Evolutionary conservation across 2,329 filamentous ascomycete species (phyloP).

Genomic region (Cryphonectria radicalis): DNA sequence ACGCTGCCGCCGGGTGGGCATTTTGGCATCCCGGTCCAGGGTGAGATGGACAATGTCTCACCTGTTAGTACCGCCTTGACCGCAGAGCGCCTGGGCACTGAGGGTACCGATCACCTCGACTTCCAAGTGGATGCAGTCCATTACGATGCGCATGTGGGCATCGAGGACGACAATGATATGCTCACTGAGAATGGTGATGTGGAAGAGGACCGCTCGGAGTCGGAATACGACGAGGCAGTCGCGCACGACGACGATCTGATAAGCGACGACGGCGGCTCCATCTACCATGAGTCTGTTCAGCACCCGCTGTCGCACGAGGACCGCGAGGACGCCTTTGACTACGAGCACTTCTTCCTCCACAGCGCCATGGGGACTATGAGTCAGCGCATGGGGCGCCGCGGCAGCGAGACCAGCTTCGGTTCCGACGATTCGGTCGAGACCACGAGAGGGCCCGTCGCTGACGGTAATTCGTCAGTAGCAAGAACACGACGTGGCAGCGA

Average conservation of each 20-base stretch:
- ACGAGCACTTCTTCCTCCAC: slow-evolving; percentile 93
- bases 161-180: slow-evolving; percentile 46
- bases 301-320: slow-evolving; percentile 82
- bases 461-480: slow-evolving; percentile 26
- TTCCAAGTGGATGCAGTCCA: slow-evolving; percentile 37
- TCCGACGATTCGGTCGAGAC: slow-evolving; percentile 68
- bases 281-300: slow-evolving; percentile 65
- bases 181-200: slow-evolving; percentile 45
- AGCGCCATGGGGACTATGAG: slow-evolving; percentile 84
- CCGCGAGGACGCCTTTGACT: slow-evolving; percentile 93
- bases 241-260: slow-evolving; percentile 45
- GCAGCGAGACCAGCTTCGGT: slow-evolving; percentile 57
- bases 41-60: slow-evolving; percentile 38
- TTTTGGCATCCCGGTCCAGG: slow-evolving; percentile 12
- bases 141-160: slow-evolving; percentile 32
- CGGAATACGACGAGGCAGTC: slow-evolving; percentile 32
- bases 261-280: slow-evolving; percentile 67
- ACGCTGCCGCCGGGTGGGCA: slow-evolving; percentile 34
- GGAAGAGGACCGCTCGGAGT: slow-evolving; percentile 30
- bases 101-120: slow-evolving; percentile 33
- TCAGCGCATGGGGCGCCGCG: slow-evolving; percentile 50
- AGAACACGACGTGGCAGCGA: slow-evolving; percentile 47
- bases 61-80: slow-evolving; percentile 36
- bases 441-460: slow-evolving; percentile 52
- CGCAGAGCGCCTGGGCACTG: slow-evolving; percentile 32